Base-by-base conservation (phyloP, 1,139 yeast species). In the Taphrina confusa region DNA sequence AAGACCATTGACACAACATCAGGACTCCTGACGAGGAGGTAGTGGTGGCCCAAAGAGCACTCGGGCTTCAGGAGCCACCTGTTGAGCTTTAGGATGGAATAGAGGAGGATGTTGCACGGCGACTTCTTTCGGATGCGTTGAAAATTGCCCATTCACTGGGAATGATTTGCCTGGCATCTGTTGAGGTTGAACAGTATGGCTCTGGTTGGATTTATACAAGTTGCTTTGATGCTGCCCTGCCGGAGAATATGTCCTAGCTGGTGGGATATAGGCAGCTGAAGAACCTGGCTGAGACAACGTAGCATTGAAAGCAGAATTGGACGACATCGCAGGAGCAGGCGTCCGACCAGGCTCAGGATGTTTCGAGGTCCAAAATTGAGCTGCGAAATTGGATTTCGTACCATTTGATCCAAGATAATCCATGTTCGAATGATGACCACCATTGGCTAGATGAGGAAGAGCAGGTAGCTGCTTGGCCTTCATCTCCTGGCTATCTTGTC, bases 281-380 rank as follows among this genome's bases (percentile, higher is more conserved):
- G 37, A 27, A 18, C 52, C 52, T 34, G 52, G 52, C 30, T 47
- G 52, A 9, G 52, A 31, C 31, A 47, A 14, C 12, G 52, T 47
- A 16, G 52, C 52, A 14, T 47, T 47, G 22, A 47, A 47, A 1
- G 52, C 52, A 4, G 52, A 47, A 34, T 47, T 47, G 6, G 52
- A 47, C 3, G 52, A 47, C 30, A 47, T 33, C 4, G 52, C 52
- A 18, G 52, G 52, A 11, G 52, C 52, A 6, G 52, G 52, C 18
- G 40, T 14, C 23, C 52, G 18, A 22, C 4, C 36, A 2, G 52
- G 12, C 1, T 47, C 52, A 22, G 30, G 5, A 9, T 20, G 18
- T 22, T 47, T 47, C 30, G 52, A 18, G 6, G 20, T 31, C 52
- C 52, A 47, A 42, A 20, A 47, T 22, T 47, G 52, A 18, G 42